Evolutionary conservation across 2,329 filamentous ascomycete species (phyloP), one percentile per base, ranked within the genome.

Genomic region (Sporothrix variecibatus): DNA sequence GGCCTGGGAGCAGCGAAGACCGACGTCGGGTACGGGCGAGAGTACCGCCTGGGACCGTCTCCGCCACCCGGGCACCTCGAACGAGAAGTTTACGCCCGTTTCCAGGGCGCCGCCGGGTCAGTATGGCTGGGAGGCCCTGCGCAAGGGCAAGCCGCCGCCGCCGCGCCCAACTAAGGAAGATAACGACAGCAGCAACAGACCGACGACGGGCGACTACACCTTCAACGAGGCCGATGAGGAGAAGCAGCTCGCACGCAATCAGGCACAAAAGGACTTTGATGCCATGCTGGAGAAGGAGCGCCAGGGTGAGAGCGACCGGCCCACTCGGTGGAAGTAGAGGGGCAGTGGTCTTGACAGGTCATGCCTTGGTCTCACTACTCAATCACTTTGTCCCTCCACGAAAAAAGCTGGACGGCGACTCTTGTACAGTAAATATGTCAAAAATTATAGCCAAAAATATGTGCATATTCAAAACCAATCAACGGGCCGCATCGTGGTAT

Each of bases 231-330:
- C 26, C 4, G 67, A 75, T 26, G 75, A 71, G 38, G 75, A 75
- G 23, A 76, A 75, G 64, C 12, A 72, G 20, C 12, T 40, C 11
- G 74, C 74, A 15, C 75, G 74, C 34, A 62, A 73, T 38, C 62
- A 73, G 31, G 78, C 75, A 1, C 78, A 79, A 51, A 76, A 72
- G 58, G 75, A 78, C 28, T 79, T 79, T 70, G 78, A 79, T 23
- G 77, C 65, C n/a, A 76, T 79, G 77, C 73, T 79, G 12, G 78
- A 79, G 43, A 60, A 62, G n/a, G 78, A 79, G 60, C 77, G 78
- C 2, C 69, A 58, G 20, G 77, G 76, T 8, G 74, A 76, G 43
- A 40, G 17, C 23, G 73, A 75, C 51, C 71, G 71, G 6, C 43
- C 51, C 9, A 56, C 43, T 12, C 28, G 51, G 17, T 46, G 74